Evolutionary conservation across 352 stramenopile species (phyloP), one percentile per base, ranked within the genome.

Genomic region (Phytophthora macrochlamydospora): DNA sequence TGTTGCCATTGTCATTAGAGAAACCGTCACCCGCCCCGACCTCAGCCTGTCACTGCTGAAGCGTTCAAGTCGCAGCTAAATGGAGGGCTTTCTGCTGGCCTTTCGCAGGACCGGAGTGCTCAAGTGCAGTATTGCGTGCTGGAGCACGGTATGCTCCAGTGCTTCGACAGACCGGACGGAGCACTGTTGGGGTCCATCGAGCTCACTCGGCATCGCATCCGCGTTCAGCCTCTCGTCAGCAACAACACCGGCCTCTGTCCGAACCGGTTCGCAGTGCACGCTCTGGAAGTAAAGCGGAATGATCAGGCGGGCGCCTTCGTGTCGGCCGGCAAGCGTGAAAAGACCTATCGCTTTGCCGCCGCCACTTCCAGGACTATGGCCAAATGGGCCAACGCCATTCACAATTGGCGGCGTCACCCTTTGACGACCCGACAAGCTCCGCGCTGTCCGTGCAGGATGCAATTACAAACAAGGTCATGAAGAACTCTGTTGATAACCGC

Each of bases 81-180:
- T 94, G 85, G 85, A 94, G 49, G 85, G 85, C 46, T 94, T 84
- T 54, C 62, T 94, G 64, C 82, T 94, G 7, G 69, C 78, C 52
- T 84, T 53, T 58, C 68, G 54, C 63, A 73, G 40, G 79, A 88
- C 52, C 60, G 71, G 24, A 69, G 62, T 31, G 62, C 71, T 29
- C 60, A 81, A 61, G 73, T 83, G 56, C 79, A 86, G 49, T 94
- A 88, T 67, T 89, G 83, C 51, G 80, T 90, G 56, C 70, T 94
- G 48, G 83, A 92, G 65, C 69, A 85, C 45, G 85, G 83, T n/a
- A 65, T 79, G 66, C 61, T 94, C 48, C 65, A 69, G 49, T 90
- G 70, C 64, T 84, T 77, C 48, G 71, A 83, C 49, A 55, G 66
- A 11, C 72, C 69, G n/a, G 69, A 73, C 32, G 81, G 78, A 61